Conservation (phyloP, 148 eudicot genomes). For the Rhododendron griersonianum region DNA sequence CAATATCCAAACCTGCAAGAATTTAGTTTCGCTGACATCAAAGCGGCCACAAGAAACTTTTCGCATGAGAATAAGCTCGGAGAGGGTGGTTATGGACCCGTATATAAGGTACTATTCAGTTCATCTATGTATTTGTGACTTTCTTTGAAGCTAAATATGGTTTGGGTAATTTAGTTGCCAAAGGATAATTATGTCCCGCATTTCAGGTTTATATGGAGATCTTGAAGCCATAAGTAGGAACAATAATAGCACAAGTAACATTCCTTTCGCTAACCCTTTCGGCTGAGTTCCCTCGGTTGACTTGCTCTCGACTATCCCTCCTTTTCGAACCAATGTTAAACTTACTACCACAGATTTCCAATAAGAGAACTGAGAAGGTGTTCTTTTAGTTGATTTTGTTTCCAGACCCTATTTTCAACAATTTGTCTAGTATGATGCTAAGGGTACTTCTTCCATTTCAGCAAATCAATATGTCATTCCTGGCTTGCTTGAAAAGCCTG, state of each 20-base stretch:
- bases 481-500: background rate
- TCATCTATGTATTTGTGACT: background rate
- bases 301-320: background rate
- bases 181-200: background rate
- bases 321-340: background rate
- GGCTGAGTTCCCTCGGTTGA: background rate
- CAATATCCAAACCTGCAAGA: slow-evolving; percentile 21
- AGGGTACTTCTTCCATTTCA: background rate
- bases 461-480: too few relatives aligned
- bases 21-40: slow-evolving; percentile 24
- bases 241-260: background rate
- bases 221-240: background rate
- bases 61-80: slow-evolving; percentile 32
- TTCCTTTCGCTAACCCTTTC: background rate
- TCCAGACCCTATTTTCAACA: background rate
- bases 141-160: background rate
- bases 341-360: background rate
- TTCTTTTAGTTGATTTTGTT: background rate
- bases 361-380: background rate
- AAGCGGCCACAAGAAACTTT: slow-evolving; percentile 31
- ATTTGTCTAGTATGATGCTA: background rate
- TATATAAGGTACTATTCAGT: slow-evolving; percentile 30
- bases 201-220: background rate
- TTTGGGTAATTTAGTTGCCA: background rate
- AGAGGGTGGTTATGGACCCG: slow-evolving; percentile 49